phyloP scores from a whole-genome alignment of 306 rosid species.

The Vachellia pachyceras region DNA sequence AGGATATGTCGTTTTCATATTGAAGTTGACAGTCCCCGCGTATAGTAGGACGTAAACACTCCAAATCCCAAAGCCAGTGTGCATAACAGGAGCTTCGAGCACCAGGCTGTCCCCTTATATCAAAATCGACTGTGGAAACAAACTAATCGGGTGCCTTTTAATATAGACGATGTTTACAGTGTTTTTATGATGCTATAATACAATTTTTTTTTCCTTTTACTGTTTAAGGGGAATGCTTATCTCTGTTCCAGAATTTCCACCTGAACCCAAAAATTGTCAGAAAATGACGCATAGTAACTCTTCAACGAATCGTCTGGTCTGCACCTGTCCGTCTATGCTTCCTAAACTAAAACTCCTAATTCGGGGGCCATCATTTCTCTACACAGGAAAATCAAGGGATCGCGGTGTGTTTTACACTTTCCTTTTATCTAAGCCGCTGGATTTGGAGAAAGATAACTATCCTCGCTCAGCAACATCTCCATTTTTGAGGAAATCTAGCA shows the following conservation, averaged over 20 bases:
- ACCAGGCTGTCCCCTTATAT: neutral
- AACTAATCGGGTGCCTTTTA: neutral
- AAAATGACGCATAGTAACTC: neutral
- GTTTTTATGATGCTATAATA: slow-evolving; percentile 29
- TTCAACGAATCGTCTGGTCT: neutral
- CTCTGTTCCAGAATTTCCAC: slow-evolving; percentile 91
- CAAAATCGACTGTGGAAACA: neutral
- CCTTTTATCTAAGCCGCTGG: slow-evolving; percentile 38
- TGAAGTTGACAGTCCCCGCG: neutral
- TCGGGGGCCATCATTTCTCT: neutral
- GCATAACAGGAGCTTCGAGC: neutral
- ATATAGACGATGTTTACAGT: slow-evolving; percentile 3
- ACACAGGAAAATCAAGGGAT: neutral
- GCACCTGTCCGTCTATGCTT: neutral
- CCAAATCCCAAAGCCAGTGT: neutral
- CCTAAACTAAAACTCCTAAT: neutral
- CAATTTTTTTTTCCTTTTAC: slow-evolving; percentile 42
- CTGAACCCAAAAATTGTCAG: slow-evolving; percentile 45
- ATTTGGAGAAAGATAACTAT: slow-evolving; percentile 88
- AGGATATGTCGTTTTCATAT: no score
- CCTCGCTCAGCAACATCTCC: slow-evolving; percentile 85
- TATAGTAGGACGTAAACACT: neutral
- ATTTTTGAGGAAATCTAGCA: slow-evolving; percentile 93
- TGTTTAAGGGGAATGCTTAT: slow-evolving; percentile 67
- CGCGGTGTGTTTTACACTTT: neutral